A percentile compares a stretch with the other conserved stretches of the same genome.
Conservation (phyloP, 2,329 filamentous ascomycete species). For the Pyrenophora teres region DNA sequence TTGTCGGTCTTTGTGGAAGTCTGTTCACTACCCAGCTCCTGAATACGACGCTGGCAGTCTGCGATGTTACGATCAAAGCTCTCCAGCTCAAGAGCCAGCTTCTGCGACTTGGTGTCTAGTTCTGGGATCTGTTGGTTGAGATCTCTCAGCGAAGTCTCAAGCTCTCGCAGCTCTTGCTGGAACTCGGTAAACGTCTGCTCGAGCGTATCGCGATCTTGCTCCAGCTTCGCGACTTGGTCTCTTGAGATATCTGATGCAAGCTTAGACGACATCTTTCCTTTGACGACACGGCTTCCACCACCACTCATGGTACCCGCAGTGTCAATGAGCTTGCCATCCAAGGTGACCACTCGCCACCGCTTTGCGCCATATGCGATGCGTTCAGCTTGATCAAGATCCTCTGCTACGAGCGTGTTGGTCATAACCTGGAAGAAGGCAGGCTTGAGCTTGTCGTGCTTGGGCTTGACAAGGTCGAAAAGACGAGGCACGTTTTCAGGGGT, state of each 20-base stretch:
- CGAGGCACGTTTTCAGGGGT: slow-evolving; percentile 92
- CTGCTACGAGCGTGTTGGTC: slow-evolving; percentile 91
- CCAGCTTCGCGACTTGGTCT: slow-evolving; percentile 86
- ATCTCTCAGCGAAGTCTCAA: slow-evolving; percentile 73
- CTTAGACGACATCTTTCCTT: slow-evolving; percentile 96
- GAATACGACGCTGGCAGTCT: slow-evolving; percentile 81
- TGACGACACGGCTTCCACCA: slow-evolving; percentile 87
- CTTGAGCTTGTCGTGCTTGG: slow-evolving; percentile 83
- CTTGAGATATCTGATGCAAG: slow-evolving; percentile 83
- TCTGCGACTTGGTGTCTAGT: slow-evolving; percentile 88
- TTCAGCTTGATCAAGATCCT: slow-evolving; percentile 92
- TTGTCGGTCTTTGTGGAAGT: slow-evolving; percentile 82
- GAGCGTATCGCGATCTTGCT: slow-evolving; percentile 81
- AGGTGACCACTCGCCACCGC: slow-evolving; percentile 94
- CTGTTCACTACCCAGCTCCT: slow-evolving; percentile 81
- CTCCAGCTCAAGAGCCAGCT: slow-evolving; percentile 84
- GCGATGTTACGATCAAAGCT: slow-evolving; percentile 82
- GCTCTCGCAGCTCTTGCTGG: slow-evolving; percentile 79
- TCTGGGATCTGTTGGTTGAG: slow-evolving; percentile 79
- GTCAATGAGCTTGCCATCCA: slow-evolving; percentile 94
- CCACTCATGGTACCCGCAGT: slow-evolving; percentile 99
- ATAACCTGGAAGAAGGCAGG: slow-evolving; percentile 95
- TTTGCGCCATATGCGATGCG: slow-evolving; percentile 93
- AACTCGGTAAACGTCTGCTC: slow-evolving; percentile 84
- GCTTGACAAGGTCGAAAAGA: slow-evolving; percentile 88